These are phyloP conservation scores for Amanita subjunquillea DNA, from an alignment of 768 basidiomycete genomes.

Conservation along the genomic window DNA sequence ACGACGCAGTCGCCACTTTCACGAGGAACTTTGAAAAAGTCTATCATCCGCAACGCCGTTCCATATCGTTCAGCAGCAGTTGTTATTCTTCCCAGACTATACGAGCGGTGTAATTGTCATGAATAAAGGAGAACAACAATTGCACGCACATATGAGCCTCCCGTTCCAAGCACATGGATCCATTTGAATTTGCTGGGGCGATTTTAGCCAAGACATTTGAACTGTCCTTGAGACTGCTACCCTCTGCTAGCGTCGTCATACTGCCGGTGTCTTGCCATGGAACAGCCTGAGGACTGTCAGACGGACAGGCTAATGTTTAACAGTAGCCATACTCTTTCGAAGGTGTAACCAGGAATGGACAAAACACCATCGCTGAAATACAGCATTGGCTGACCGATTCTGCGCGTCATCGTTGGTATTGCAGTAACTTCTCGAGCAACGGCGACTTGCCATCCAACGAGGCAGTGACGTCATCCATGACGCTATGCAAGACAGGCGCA, in stretches of 20 bases:
- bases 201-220: conserved; percentile 65
- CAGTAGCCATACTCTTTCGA: conserved; percentile 41
- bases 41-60: conserved; percentile 46
- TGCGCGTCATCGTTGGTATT: conserved; percentile 32
- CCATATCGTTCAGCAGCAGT: conserved; percentile 39
- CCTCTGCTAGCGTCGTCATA: conserved; percentile 59
- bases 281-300: conserved; percentile 28
- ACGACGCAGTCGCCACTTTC: conserved; percentile 60
- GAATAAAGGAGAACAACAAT: neutral
- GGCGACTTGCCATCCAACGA: neutral
- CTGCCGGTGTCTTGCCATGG: conserved; percentile 70
- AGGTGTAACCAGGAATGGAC: conserved; percentile 62
- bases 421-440: neutral
- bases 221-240: conserved; percentile 59
- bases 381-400: conserved; percentile 47
- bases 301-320: neutral
- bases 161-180: conserved; percentile 60
- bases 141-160: conserved; percentile 60
- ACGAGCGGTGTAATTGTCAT: neutral
- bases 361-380: conserved; percentile 51
- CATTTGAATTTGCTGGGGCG: conserved; percentile 62
- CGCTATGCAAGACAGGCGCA: neutral
- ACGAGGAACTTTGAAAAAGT: conserved; percentile 57
- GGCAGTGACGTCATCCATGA: neutral
- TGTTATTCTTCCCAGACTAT: conserved; percentile 41